Evolutionary conservation across 2,329 filamentous ascomycete genomes (phyloP).

Genomic region (Nothophoma quercina): DNA sequence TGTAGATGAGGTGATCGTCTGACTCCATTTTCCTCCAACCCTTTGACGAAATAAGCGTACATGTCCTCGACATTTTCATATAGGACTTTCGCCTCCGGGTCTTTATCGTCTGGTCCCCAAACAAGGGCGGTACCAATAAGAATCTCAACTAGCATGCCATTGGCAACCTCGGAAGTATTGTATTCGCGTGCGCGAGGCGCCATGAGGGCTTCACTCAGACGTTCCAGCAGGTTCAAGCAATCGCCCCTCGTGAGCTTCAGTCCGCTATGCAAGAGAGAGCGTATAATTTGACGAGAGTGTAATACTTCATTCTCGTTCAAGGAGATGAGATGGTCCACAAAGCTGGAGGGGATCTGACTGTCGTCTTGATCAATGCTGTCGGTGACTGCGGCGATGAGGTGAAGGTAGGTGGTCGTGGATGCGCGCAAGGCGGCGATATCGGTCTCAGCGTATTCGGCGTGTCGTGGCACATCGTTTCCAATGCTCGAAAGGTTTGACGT

Average conservation of each 20-base stretch:
- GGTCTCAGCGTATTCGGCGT: constrained; percentile 48
- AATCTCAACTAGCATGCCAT: constrained; percentile 45
- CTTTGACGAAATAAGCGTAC: constrained; percentile 78
- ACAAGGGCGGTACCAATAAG: constrained; percentile 38
- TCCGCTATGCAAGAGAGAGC: constrained; percentile 32
- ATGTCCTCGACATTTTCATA: constrained; percentile 74
- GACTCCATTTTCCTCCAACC: constrained; percentile 70
- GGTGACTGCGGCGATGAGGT: constrained; percentile 34
- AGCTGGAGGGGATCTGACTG: constrained; percentile 32
- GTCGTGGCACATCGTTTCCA: constrained; percentile 54
- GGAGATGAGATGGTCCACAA: constrained; percentile 38
- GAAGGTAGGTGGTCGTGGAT: constrained; percentile 38
- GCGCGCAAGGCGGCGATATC: constrained; percentile 40
- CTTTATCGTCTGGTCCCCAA: constrained; percentile 33
- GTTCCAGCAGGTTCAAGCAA: constrained; percentile 40
- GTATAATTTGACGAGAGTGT: constrained; percentile 40
- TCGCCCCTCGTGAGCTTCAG: constrained; percentile 32
- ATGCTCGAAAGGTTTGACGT: constrained; percentile 55
- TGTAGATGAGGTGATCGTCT: constrained; percentile 72
- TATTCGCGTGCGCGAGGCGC: constrained; percentile 46
- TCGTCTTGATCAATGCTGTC: constrained; percentile 18
- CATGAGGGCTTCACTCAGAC: constrained; percentile 40
- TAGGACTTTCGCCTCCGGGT: constrained; percentile 52
- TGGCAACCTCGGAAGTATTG: constrained; percentile 50
- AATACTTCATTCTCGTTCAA: constrained; percentile 41